Percentiles rank a stretch among this genome's conserved stretches.
These are phyloP conservation scores for Neurospora crassa DNA, from an alignment of 2,329 filamentous ascomycete genomes.

Conservation along the genomic window DNA sequence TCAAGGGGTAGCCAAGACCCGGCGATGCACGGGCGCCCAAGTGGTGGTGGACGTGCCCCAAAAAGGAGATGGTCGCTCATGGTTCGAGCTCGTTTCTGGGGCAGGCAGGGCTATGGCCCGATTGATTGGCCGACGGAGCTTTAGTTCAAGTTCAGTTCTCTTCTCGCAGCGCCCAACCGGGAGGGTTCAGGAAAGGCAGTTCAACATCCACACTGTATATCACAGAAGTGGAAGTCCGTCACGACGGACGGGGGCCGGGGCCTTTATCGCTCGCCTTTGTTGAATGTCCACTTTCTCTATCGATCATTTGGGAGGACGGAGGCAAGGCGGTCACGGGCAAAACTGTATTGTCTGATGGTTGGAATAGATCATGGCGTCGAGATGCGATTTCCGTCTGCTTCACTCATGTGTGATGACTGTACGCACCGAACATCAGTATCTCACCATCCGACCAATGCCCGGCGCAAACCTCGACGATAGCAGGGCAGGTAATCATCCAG, in stretches of 20 bases:
- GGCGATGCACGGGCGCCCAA: not conserved
- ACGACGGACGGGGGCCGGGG: not conserved
- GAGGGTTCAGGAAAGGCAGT: not conserved
- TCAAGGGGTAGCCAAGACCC: not conserved
- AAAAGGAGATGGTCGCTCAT: not conserved
- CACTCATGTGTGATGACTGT: not conserved
- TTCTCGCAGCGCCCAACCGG: not conserved
- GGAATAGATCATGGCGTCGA: not conserved
- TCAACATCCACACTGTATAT: not conserved
- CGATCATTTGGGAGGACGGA: not conserved
- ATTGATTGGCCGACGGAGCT: not conserved
- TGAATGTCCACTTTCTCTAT: not conserved
- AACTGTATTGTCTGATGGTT: not conserved
- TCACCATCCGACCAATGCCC: not conserved
- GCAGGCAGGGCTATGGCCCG: not conserved
- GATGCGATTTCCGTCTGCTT: not conserved
- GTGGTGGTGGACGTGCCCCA: not conserved
- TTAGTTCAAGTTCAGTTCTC: not conserved
- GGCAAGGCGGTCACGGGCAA: not conserved
- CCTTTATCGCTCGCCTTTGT: not conserved
- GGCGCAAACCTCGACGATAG: not conserved
- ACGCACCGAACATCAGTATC: not conserved
- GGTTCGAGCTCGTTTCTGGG: not conserved
- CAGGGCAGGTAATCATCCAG: not conserved
- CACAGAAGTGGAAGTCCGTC: not conserved